Conservation (phyloP, 2,329 filamentous ascomycete species). For the Plenodomus lindquistii region DNA sequence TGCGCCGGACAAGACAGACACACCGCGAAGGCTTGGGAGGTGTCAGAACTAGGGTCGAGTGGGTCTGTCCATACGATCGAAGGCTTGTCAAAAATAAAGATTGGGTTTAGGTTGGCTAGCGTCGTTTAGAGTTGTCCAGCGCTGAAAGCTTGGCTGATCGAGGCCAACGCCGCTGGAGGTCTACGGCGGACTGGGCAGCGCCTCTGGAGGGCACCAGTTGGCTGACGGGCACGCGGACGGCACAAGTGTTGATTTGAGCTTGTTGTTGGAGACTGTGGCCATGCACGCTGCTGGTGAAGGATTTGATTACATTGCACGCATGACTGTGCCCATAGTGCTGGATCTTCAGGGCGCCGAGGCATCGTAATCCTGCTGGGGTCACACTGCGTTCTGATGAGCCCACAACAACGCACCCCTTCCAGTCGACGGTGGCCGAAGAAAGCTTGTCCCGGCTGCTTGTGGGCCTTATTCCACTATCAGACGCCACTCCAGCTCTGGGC, state of each 20-base stretch:
- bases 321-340: too few relatives aligned
- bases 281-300: too few relatives aligned
- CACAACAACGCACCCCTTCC: slow-evolving; percentile 19
- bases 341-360: not conserved
- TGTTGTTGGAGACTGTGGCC: too few relatives aligned
- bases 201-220: not conserved
- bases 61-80: slow-evolving; percentile 32
- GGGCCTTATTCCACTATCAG: slow-evolving; percentile 42
- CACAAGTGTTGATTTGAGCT: too few relatives aligned
- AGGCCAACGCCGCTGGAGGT: slow-evolving; percentile 18
- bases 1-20: slow-evolving; percentile 18
- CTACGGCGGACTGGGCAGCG: slow-evolving; percentile 29
- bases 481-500: slow-evolving; percentile 43
- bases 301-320: too few relatives aligned
- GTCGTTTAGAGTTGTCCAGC: slow-evolving; percentile 26
- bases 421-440: slow-evolving; percentile 43
- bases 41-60: slow-evolving; percentile 26
- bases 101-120: slow-evolving; percentile 39
- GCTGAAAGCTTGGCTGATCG: slow-evolving; percentile 33
- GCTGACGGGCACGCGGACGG: not conserved
- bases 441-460: slow-evolving; percentile 42
- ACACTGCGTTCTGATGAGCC: slow-evolving; percentile 13
- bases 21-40: slow-evolving; percentile 25
- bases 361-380: slow-evolving; percentile 3
- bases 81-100: slow-evolving; percentile 43